Conservation (phyloP, 495 filamentous ascomycete species). For the Lepidopterella palustris region DNA sequence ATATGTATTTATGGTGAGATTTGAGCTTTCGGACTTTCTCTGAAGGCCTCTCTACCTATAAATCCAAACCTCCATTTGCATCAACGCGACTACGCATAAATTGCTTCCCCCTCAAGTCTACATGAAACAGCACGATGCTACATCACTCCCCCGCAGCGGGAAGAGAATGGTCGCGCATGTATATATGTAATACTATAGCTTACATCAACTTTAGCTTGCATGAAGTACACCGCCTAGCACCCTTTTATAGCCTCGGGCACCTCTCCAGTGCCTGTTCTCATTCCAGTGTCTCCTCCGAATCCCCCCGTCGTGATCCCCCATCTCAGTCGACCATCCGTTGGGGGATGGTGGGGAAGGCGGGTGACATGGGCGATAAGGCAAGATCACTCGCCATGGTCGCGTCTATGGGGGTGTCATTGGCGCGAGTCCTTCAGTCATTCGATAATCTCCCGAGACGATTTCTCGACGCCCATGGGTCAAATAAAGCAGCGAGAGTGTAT, state of each 20-base stretch:
- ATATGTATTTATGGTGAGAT: too few relatives aligned
- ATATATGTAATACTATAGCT: too few relatives aligned
- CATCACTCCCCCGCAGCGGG: too few relatives aligned
- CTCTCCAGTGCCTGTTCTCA: not conserved
- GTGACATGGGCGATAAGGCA: constrained; percentile 22
- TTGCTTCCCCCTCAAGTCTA: too few relatives aligned
- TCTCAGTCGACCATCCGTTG: not conserved
- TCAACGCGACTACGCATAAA: too few relatives aligned
- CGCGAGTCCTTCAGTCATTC: constrained; percentile 15
- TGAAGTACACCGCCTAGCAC: too few relatives aligned
- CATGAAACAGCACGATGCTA: too few relatives aligned
- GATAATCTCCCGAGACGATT: constrained; percentile 5
- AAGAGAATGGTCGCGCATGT: too few relatives aligned
- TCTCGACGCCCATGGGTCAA: constrained; percentile 5
- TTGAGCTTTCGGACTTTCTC: too few relatives aligned
- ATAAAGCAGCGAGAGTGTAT: not conserved
- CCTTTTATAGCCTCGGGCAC: not conserved
- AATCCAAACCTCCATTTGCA: too few relatives aligned
- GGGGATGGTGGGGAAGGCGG: constrained; percentile 13
- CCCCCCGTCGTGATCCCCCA: not conserved
- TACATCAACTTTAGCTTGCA: not conserved
- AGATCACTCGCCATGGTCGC: too few relatives aligned
- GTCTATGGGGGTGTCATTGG: constrained; percentile 21
- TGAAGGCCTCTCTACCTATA: too few relatives aligned
- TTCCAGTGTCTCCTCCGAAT: not conserved